Conservation (phyloP, 1,139 yeast species). For the Arxiozyma slooffiae region DNA sequence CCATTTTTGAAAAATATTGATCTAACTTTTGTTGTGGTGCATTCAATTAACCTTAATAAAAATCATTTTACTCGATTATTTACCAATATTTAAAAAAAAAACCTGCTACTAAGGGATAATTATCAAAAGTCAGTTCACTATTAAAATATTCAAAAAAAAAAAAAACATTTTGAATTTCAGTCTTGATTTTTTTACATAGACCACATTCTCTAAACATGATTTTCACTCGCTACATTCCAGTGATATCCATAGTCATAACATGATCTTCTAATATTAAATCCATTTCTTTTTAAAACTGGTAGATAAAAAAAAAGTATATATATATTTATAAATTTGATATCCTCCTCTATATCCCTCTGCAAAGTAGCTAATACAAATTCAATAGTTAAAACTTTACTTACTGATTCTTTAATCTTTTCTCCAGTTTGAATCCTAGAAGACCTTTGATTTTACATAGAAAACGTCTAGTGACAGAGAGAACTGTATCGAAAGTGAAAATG, state of each 20-base stretch:
- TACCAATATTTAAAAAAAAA: conserved; percentile 58
- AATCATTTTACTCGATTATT: conserved; percentile 51
- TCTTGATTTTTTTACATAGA: conserved; percentile 49
- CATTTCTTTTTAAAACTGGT: conserved; percentile 48
- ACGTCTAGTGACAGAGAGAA: conserved; percentile 45
- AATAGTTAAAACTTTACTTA: conserved; percentile 39
- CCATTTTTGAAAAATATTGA: conserved; percentile 45
- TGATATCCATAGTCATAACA: conserved; percentile 49
- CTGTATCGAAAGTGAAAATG: conserved; percentile 44
- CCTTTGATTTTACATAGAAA: conserved; percentile 46
- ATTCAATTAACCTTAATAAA: conserved; percentile 52
- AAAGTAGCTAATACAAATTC: conserved; percentile 48
- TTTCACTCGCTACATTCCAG: conserved; percentile 53
- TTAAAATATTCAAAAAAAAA: conserved; percentile 46
- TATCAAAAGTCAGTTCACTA: conserved; percentile 41
- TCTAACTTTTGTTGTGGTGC: conserved; percentile 53
- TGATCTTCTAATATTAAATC: conserved; percentile 53
- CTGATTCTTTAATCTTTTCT: conserved; percentile 55
- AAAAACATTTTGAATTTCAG: conserved; percentile 53
- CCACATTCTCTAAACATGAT: conserved; percentile 43
- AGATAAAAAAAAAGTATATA: conserved; percentile 38
- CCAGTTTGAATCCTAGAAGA: conserved; percentile 49
- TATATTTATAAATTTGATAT: too few species aligned
- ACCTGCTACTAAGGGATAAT: conserved; percentile 38
- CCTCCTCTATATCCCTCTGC: conserved; percentile 42